Percentiles rank a stretch among this genome's conserved stretches.
These are phyloP conservation scores for Plasmodium malariae DNA, from an alignment of 169 alveolate species.

Conservation along the genomic window DNA sequence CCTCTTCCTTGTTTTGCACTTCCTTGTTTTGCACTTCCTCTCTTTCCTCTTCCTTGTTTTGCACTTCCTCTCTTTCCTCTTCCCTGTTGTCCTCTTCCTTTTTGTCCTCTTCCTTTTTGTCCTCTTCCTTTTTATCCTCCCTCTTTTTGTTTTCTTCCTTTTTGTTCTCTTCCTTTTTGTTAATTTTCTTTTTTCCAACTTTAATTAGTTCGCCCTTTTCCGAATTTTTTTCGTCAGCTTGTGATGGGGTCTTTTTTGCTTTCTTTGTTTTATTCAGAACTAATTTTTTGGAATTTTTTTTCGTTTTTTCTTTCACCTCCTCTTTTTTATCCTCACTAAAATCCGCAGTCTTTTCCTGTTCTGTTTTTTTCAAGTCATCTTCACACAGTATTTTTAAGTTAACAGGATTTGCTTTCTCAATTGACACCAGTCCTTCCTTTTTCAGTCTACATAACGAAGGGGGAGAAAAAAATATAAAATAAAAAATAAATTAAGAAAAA, in stretches of 20 bases:
- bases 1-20: background rate
- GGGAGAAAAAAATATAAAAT: background rate
- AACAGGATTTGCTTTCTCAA: slow-evolving; percentile 27
- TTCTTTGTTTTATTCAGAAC: background rate
- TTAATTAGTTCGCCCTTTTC: background rate
- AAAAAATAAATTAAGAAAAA: background rate
- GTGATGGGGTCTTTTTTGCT: slow-evolving; percentile 1
- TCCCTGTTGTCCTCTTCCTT: background rate
- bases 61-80: background rate
- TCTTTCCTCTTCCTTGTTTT: background rate
- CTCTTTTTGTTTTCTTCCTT: too few relatives aligned
- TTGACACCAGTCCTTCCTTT: slow-evolving; percentile 61
- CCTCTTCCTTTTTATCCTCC: background rate
- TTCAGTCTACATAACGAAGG: slow-evolving; percentile 15
- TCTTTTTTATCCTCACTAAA: slow-evolving; percentile 2
- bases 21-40: background rate
- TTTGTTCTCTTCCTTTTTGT: too few relatives aligned
- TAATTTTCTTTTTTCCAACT: slow-evolving; percentile 14
- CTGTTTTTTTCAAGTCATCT: slow-evolving; percentile 15
- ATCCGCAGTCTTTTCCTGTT: background rate
- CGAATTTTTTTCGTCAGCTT: background rate
- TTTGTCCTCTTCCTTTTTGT: background rate
- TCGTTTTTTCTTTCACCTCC: background rate
- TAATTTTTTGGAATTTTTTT: background rate
- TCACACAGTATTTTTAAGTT: slow-evolving; percentile 19